Percentiles rank a stretch among this genome's conserved stretches.
Conservation (phyloP, 2,329 filamentous ascomycete genomes). For the Fusarium miscanthi region DNA sequence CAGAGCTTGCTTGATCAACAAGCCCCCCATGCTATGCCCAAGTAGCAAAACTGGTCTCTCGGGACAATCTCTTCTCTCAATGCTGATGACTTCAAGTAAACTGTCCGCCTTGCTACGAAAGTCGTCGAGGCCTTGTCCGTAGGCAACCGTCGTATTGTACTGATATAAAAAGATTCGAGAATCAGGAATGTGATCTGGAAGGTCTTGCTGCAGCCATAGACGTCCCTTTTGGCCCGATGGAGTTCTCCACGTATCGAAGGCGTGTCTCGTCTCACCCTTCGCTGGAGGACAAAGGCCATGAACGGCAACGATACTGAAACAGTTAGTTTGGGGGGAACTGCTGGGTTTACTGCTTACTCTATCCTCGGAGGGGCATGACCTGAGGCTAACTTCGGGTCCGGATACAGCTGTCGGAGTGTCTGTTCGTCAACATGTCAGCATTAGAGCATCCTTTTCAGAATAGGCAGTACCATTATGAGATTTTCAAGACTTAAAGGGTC, state of each 20-base stretch:
- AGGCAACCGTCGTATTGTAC: background rate
- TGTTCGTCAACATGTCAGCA: background rate
- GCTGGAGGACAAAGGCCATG: background rate
- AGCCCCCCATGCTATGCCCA: background rate
- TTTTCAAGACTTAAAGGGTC: accelerated
- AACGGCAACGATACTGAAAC: background rate
- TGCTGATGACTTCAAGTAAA: background rate
- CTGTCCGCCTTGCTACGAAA: background rate
- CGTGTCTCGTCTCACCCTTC: background rate
- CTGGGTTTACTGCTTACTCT: accelerated
- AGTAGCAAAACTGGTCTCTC: background rate
- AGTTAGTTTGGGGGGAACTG: accelerated
- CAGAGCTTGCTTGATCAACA: background rate
- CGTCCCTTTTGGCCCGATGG: background rate
- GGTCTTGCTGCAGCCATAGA: background rate
- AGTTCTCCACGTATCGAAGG: background rate
- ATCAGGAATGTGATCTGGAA: background rate
- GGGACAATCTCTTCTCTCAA: background rate
- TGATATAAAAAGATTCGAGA: background rate
- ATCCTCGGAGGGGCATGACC: accelerated
- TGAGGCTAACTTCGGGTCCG: accelerated
- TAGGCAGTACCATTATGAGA: background rate
- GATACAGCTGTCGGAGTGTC: background rate
- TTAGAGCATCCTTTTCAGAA: accelerated
- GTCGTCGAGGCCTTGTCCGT: background rate